phyloP scores from a whole-genome alignment of 1,284 basidiomycete genomes.

The Crepidotus sp. region DNA sequence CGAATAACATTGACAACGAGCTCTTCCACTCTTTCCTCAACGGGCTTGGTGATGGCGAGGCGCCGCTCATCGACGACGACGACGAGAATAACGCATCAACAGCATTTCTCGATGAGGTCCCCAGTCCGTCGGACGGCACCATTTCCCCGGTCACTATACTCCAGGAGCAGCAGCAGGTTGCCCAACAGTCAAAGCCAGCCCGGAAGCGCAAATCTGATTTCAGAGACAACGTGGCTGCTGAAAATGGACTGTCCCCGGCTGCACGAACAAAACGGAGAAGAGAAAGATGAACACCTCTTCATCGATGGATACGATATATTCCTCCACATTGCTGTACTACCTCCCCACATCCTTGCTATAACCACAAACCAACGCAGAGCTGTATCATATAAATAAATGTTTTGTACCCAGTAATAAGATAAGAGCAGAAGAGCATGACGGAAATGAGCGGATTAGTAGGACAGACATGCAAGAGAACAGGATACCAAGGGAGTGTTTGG shows the following conservation, averaged over 20 bases:
- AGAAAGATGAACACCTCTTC: conserved; percentile 8
- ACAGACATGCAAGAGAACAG: neutral
- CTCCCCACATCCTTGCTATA: neutral
- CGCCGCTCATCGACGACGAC: conserved; percentile 19
- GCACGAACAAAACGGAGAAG: conserved; percentile 15
- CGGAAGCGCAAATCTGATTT: conserved; percentile 16
- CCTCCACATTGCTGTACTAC: conserved; percentile 9
- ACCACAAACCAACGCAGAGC: conserved; percentile 2
- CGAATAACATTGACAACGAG: conserved; percentile 9
- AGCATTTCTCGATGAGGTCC: conserved; percentile 30
- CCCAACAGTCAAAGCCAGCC: neutral
- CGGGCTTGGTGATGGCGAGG: conserved; percentile 13
- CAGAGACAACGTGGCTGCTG: neutral
- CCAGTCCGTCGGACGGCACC: conserved; percentile 21
- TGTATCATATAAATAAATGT: conserved; percentile 14
- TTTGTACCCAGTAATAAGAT: neutral
- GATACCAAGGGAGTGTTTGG: conserved; percentile 13
- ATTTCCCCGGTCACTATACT: conserved; percentile 14
- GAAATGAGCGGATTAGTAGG: conserved; percentile 10
- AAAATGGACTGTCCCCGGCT: neutral
- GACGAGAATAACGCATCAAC: conserved; percentile 21
- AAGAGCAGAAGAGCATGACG: conserved; percentile 8
- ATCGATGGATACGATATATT: neutral
- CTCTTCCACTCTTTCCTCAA: conserved; percentile 16
- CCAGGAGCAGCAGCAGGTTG: neutral